Evolutionary conservation across 2,329 filamentous ascomycete genomes (phyloP).

Genomic region (Cadophora malorum): DNA sequence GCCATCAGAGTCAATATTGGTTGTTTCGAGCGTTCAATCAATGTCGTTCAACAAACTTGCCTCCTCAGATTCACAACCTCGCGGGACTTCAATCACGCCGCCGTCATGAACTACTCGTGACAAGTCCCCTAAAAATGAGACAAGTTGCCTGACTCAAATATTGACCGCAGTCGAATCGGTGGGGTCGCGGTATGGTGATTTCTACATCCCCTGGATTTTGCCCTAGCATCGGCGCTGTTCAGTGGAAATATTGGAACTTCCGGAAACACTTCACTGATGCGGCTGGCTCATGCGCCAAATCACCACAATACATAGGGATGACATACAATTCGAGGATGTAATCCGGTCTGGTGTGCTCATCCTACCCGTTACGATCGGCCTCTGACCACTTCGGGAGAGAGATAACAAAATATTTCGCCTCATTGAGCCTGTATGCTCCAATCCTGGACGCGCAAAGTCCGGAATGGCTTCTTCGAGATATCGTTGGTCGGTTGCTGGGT

Average conservation of each 20-base stretch:
- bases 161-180: not conserved
- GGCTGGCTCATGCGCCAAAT: not conserved
- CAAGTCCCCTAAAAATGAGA: not conserved
- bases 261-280: not conserved
- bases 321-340: not conserved
- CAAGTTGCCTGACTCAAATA: not conserved
- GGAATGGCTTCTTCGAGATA: constrained; percentile 4
- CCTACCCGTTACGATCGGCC: constrained; percentile 2
- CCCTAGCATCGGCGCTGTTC: not conserved
- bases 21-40: not conserved
- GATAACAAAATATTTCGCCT: constrained; percentile 9
- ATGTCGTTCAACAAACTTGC: not conserved
- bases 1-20: not conserved
- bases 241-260: not conserved
- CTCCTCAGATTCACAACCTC: not conserved
- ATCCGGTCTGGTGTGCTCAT: not conserved
- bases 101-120: not conserved
- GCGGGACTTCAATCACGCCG: not conserved
- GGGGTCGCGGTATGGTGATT: not conserved
- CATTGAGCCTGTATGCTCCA: not conserved
- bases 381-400: constrained; percentile 9
- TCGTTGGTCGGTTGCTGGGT: constrained; percentile 7
- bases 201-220: not conserved
- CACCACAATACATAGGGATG: not conserved
- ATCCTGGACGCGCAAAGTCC: constrained; percentile 5